These are phyloP conservation scores for Phialophora macrospora DNA, from an alignment of 2,329 filamentous ascomycete species.

Conservation along the genomic window DNA sequence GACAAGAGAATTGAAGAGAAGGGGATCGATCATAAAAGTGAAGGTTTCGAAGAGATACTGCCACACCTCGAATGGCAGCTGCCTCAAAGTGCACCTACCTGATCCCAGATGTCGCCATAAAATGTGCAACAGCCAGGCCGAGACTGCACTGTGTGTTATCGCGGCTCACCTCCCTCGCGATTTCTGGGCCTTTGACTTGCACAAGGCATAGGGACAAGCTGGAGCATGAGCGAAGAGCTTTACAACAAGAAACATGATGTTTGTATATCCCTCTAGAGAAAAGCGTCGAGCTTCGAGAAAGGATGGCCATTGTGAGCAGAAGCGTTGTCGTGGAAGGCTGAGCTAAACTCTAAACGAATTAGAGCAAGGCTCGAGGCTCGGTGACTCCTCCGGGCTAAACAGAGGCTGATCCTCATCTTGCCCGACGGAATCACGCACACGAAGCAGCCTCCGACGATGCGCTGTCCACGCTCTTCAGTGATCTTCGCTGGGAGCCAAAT, in stretches of 20 bases:
- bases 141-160: not conserved
- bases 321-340: not conserved
- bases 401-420: not conserved
- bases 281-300: not conserved
- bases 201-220: not conserved
- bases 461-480: not conserved
- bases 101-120: not conserved
- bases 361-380: not conserved
- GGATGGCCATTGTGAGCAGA: too few species aligned
- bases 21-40: not conserved
- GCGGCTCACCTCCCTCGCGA: not conserved
- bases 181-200: not conserved
- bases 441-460: not conserved
- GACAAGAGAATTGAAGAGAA: not conserved
- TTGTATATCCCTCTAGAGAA: not conserved
- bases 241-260: not conserved
- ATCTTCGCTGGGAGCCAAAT: not conserved
- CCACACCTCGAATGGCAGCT: not conserved
- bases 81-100: not conserved
- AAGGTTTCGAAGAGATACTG: not conserved
- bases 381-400: not conserved
- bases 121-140: not conserved
- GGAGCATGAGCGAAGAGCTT: not conserved
- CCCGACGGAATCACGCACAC: not conserved
- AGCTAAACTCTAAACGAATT: not conserved